phyloP scores from a whole-genome alignment of 371 early-diverging fungal species.

The Mortierella sp. region DNA sequence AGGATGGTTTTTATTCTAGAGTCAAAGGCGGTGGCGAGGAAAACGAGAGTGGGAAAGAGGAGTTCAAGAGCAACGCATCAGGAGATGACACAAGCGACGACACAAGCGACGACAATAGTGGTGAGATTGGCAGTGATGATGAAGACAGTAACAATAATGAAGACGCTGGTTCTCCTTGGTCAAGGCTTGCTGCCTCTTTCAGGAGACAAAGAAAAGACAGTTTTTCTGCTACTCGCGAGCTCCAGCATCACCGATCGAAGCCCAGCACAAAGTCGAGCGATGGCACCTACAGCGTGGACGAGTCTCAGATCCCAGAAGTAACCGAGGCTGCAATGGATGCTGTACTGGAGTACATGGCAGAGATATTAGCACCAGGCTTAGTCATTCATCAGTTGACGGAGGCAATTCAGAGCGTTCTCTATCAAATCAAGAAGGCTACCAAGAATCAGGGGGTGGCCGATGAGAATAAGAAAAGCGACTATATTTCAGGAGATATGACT shows the following conservation, averaged over 20 bases:
- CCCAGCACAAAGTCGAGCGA: not conserved
- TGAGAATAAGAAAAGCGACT: not conserved
- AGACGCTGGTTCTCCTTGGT: not conserved
- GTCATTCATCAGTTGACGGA: slow-evolving; percentile 35
- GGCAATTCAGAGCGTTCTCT: slow-evolving; percentile 24
- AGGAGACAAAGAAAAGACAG: not conserved
- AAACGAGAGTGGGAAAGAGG: not conserved
- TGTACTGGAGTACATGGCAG: slow-evolving; percentile 34
- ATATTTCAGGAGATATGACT: too few species aligned
- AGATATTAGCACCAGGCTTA: slow-evolving; percentile 31
- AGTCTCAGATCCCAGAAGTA: slow-evolving; percentile 35
- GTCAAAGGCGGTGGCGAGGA: slow-evolving; percentile 4
- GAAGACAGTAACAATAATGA: slow-evolving; percentile 7
- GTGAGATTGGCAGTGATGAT: not conserved
- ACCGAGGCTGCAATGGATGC: slow-evolving; percentile 40
- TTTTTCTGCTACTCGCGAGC: slow-evolving; percentile 6
- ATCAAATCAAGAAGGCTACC: slow-evolving; percentile 12
- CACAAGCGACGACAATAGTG: not conserved
- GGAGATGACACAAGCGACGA: slow-evolving; percentile 6
- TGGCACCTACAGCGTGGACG: slow-evolving; percentile 14
- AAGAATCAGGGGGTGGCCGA: not conserved
- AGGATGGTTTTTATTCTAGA: not conserved
- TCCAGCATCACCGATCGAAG: not conserved
- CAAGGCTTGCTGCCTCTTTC: too few species aligned
- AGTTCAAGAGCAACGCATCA: not conserved